Percentiles rank a stretch among this genome's conserved stretches.
Conservation (phyloP, 2,329 filamentous ascomycete genomes). For the Bipolaris gigantea region DNA sequence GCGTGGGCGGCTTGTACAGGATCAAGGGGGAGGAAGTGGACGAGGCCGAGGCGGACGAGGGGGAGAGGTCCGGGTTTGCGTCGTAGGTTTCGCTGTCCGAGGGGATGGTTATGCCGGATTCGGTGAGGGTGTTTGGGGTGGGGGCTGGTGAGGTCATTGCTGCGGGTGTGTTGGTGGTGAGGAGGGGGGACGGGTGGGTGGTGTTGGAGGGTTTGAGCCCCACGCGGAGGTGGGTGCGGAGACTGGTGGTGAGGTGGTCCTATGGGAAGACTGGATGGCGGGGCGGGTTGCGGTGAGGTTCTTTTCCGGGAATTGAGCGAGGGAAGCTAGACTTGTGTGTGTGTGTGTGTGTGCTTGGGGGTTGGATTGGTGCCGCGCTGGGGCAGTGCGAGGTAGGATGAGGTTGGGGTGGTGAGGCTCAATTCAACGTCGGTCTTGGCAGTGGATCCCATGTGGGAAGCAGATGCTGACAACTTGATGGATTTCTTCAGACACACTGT, state of each 20-base stretch:
- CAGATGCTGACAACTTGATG: neutral
- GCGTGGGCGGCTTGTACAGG: slow-evolving; percentile 83
- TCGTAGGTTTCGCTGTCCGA: slow-evolving; percentile 86
- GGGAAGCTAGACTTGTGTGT: too few relatives aligned
- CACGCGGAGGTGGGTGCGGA: slow-evolving; percentile 18
- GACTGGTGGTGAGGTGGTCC: neutral
- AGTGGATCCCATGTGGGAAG: slow-evolving; percentile 1
- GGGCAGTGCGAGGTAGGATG: slow-evolving; percentile 16
- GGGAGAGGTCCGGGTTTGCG: slow-evolving; percentile 61
- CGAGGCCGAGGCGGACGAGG: slow-evolving; percentile 65
- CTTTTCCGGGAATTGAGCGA: neutral
- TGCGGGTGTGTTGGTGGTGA: neutral
- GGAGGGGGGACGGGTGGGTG: neutral
- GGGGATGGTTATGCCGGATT: slow-evolving; percentile 74
- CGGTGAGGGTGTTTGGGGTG: slow-evolving; percentile 59
- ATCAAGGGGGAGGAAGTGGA: slow-evolving; percentile 69
- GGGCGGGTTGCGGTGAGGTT: too few relatives aligned
- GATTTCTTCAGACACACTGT: neutral
- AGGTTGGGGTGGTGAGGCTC: slow-evolving; percentile 19
- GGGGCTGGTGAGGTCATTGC: slow-evolving; percentile 22
- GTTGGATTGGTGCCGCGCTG: slow-evolving; percentile 3
- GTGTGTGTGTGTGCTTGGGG: too few relatives aligned
- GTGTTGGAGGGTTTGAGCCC: slow-evolving; percentile 8
- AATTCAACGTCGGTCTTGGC: slow-evolving; percentile 18
- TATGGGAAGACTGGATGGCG: neutral